Evolutionary conservation across 106 monocot species (phyloP), one percentile per base, ranked within the genome.

Genomic region (Apostasia shenzhenica): DNA sequence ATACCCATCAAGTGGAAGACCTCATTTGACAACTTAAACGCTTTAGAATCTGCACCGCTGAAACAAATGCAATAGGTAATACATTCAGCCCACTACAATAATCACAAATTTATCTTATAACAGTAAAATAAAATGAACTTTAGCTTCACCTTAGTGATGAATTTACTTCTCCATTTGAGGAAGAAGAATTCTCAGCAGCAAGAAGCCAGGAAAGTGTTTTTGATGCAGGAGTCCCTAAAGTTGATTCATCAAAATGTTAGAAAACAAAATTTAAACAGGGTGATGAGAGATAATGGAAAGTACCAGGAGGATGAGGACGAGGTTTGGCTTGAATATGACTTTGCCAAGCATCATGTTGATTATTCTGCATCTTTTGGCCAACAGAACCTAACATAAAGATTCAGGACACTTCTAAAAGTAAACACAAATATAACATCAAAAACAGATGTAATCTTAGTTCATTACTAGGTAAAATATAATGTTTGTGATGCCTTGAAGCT

Each of bases 151-250:
- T 43, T 43, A 41, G 59, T 67, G 67, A 47, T 72, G 77, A 39
- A 57, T 52, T 75, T 3, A 77, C 11, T 67, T 76, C 41, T 72
- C 77, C 76, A 75, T 69, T 81, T 61, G 80, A 63, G 26, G 61
- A 45, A 43, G 88, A 65, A 47, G 60, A 78, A 44, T 70, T 75
- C 70, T 95, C 94, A 8, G 91, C 67, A 38, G 85, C 68, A 39
- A 95, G 78, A 84, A 86, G 88, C 88, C 94, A 95, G 2, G 76
- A 88, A 77, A 95, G 91, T 38, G 86, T 86, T 73, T 86, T 90
- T 53, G 81, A 79, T 71, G 86, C 72, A 76, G 70, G 67, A 48
- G 70, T 79, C 49, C 82, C 78, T 80, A 44, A 6, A 72, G 55
- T 26, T 51, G 8, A 57, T 61, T 26, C 12, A 74, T 48, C 49